Evolutionary conservation across 1,139 yeast species (phyloP).

Genomic region (Saccharomyces hybrid): DNA sequence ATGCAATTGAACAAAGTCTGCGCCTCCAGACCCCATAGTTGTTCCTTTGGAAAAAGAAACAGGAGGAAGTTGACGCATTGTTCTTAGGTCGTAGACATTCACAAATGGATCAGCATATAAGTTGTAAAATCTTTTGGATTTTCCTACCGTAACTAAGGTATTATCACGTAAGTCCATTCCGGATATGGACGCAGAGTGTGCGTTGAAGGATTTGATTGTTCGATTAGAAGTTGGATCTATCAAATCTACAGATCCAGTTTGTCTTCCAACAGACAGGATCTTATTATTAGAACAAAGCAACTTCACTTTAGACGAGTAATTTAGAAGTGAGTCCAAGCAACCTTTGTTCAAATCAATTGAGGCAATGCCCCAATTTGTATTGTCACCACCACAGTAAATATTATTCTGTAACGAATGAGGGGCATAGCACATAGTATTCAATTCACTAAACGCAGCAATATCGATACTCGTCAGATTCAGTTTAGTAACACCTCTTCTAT

Average conservation of each 20-base stretch:
- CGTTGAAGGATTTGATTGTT: conserved; percentile 53
- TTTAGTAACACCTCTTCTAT: conserved; percentile 49
- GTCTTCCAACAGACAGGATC: conserved; percentile 55
- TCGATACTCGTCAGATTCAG: conserved; percentile 35
- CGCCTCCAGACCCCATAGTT: conserved; percentile 61
- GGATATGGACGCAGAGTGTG: conserved; percentile 70
- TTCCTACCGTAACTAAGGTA: conserved; percentile 77
- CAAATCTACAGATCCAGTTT: conserved; percentile 67
- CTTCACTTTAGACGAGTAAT: conserved; percentile 37
- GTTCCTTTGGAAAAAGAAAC: conserved; percentile 50
- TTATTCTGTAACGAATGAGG: conserved; percentile 26
- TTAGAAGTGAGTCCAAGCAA: conserved; percentile 32
- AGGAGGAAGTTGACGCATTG: conserved; percentile 69
- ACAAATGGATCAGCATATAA: conserved; percentile 72
- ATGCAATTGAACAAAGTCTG: conserved; percentile 74
- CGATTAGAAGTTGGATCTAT: conserved; percentile 59
- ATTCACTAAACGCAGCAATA: conserved; percentile 33
- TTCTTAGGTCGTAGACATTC: conserved; percentile 71
- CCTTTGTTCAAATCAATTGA: conserved; percentile 55
- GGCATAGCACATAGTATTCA: conserved; percentile 34
- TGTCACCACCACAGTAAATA: conserved; percentile 43
- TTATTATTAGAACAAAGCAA: conserved; percentile 38
- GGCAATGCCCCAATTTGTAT: conserved; percentile 36
- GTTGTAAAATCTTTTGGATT: conserved; percentile 50
- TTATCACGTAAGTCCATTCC: conserved; percentile 75